Base-by-base conservation (phyloP, 208 protist genomes). In the Angomonas deanei region DNA sequence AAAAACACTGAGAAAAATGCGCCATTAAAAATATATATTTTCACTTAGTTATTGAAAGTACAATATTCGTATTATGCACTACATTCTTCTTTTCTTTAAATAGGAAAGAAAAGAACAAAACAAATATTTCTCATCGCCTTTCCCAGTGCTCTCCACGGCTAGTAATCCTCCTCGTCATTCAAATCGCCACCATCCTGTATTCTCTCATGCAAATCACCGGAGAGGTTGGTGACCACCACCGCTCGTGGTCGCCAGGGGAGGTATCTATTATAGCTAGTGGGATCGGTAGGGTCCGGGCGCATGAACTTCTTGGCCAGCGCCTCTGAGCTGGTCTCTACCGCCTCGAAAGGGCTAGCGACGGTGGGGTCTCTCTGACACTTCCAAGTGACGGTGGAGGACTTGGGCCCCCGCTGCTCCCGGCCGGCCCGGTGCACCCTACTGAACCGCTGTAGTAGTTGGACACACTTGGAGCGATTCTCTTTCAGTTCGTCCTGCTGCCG, bases 211-310 rank as follows among this genome's bases (percentile, higher is more conserved):
- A 42, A 42, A 15, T 42, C 36, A 0, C 80, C 80, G 5, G 76
- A 86, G 13, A 91, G 57, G 68, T 91, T 90, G 39, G 82, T 90
- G 47, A 91, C 76, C 17, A 74, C 63, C 24, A 66, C 61, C 34
- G 74, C 76, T 6, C 81, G 78, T 4, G 72, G 75, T 0, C 84
- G 76, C 69, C 78, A 75, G n/a, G 84, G 84, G 28, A 86, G 71
- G 1, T 80, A 50, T 1, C 78, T 75, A 52, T 91, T 69, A 72
- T 94, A 94, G 36, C 82, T 90, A 17, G 86, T 80, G 6, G 88
- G 88, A 42, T 94, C 88, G 17, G 73, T 79, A 21, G 88, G 88
- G 61, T 94, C 76, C 15, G 84, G 82, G 47, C 72, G 71, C 63
- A 82, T 75, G 54, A 86, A 78, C 0, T 71, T 57, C 59, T 72